Conservation (phyloP, 2,329 filamentous ascomycete species). For the Verticillium zaregamsianum region DNA sequence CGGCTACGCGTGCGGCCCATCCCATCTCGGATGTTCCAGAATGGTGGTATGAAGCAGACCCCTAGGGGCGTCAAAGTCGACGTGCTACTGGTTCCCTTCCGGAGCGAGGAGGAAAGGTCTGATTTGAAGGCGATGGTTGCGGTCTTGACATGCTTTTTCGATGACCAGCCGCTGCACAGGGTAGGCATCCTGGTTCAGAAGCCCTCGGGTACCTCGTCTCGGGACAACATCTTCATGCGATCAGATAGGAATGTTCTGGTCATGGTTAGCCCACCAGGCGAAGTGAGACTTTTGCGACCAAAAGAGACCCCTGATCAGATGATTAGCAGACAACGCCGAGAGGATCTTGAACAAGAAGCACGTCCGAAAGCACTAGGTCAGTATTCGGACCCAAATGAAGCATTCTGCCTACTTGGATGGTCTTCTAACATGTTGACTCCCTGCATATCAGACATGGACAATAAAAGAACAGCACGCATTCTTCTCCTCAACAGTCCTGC, state of each 20-base stretch:
- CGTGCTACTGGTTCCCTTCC: neutral
- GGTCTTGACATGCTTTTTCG: neutral
- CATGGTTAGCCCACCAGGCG: neutral
- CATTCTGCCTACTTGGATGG: neutral
- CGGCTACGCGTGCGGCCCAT: neutral
- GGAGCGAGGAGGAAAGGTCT: neutral
- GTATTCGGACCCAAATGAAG: neutral
- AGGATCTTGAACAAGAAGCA: too few relatives aligned
- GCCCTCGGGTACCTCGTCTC: neutral
- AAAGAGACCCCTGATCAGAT: neutral
- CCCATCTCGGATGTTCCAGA: neutral
- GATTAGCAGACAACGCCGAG: neutral
- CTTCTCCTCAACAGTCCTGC: neutral
- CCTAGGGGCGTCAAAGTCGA: neutral
- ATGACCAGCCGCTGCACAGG: neutral
- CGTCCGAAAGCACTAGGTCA: neutral
- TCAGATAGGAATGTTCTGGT: neutral
- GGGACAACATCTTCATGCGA: neutral
- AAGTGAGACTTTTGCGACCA: neutral
- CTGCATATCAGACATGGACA: neutral
- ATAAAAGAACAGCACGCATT: neutral
- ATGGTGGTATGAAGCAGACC: neutral
- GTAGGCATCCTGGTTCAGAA: neutral
- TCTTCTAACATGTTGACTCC: neutral
- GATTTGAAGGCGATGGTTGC: neutral